Base-by-base conservation (phyloP, 2,329 filamentous ascomycete species). In the Hansfordia pulvinata region DNA sequence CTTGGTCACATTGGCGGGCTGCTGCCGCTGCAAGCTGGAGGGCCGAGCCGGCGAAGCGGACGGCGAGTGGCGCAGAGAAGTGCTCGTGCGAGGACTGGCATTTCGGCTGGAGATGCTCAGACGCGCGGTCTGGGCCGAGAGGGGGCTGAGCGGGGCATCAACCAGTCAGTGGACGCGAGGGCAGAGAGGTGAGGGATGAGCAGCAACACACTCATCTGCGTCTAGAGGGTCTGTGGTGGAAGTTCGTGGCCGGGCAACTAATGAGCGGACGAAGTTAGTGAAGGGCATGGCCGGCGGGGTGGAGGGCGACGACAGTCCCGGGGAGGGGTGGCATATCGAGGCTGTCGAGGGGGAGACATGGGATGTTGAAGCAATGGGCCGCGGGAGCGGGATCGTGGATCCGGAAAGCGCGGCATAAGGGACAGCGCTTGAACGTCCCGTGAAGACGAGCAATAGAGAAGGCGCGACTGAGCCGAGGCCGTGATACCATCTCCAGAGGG, bases 201-300 rank as follows among this genome's bases (percentile, higher is more conserved):
- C 17, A 16, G 22, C 20, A 13, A 50, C 73, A 53, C 63, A 88
- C 79, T 88, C 78, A 35, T 76, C 71, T 34, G 60, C 56, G 42
- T 90, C 83, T 12, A 93, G 59, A 4, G 84, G 84, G 1, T 82
- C 83, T 50, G 75, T 81, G 4, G 83, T 90, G 23, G 76, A 68
- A 21, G 76, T 72, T 26, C 77, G 62, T 7, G 76, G 68, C 23
- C 75, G 56, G n/a, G 65, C 54, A 23, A 65, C 68, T 70, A 44
- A n/a, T 19, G 30, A 29, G 37, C 35, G 35, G 17, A 42, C 30
- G 12, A 39, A 21, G 37, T 49, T 28, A 49, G 44, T 32, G 14
- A 43, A 28, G 7, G 34, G 27, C 38, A 42, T 45, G 8, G n/a
- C n/a, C n/a, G n/a, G n/a, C n/a, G n/a, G n/a, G n/a, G n/a, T n/a